Conservation (phyloP, 495 filamentous ascomycete genomes). For the Xylaria telfairii region DNA sequence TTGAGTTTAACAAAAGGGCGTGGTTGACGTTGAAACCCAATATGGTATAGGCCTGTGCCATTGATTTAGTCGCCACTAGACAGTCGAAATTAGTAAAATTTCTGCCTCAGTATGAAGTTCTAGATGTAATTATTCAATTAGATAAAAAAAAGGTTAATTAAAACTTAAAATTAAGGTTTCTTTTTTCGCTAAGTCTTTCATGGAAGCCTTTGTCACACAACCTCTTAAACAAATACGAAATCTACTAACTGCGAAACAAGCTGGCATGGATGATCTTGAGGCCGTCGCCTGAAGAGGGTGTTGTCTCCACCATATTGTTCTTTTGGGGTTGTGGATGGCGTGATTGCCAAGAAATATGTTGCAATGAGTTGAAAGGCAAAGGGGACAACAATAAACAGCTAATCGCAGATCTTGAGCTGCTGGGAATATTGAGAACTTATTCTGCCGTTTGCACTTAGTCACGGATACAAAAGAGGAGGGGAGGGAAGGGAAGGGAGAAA, state of each 20-base stretch:
- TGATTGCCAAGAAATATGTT: slow-evolving; percentile 11
- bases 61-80: slow-evolving; percentile 30
- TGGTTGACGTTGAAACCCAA: slow-evolving; percentile 36
- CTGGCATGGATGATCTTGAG: slow-evolving; percentile 27
- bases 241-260: slow-evolving; percentile 22
- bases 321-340: slow-evolving; percentile 4
- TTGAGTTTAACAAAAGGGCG: not conserved
- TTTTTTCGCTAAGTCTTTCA: not conserved
- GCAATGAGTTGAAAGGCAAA: not conserved
- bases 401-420: not conserved
- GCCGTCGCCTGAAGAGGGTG: not conserved
- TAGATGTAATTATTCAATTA: too few species aligned
- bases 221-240: not conserved
- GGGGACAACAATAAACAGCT: not conserved
- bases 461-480: not conserved
- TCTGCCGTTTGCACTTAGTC: too few species aligned
- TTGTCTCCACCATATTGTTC: not conserved
- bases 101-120: not conserved
- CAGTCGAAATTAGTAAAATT: not conserved
- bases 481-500: not conserved
- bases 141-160: too few species aligned
- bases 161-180: not conserved
- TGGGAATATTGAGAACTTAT: not conserved
- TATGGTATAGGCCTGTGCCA: slow-evolving; percentile 29
- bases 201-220: too few species aligned